Evolutionary conservation across 257 asterid species (phyloP), one percentile per base, ranked within the genome.

Genomic region (Capsicum pubescens): DNA sequence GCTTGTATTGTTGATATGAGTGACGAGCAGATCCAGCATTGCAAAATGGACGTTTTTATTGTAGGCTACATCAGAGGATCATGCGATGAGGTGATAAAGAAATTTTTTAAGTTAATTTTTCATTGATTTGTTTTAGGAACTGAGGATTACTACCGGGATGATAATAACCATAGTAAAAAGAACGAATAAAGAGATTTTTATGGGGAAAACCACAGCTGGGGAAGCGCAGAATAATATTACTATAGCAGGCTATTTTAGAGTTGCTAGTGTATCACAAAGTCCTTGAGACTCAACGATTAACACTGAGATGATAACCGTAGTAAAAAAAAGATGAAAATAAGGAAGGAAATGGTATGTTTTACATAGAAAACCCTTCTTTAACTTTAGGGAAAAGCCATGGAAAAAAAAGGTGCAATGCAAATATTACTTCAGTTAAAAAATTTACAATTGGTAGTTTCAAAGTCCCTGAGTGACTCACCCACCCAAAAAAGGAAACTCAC

Each of bases 61-160:
- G 92, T 90, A 69, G 98, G 96, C 82, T 92, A 89, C 91, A 88
- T 92, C 87, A 89, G 90, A 85, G 90, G 95, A 86, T 86, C 91
- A 48, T 42, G 54, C 54, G 21, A 44, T 80, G 86, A 67, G 94
- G 98, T 95, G 91, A 88, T 57, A 54, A 26, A 76, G 9, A 76
- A 21, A 26, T 61, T 52, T 76, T 19, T 76, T 44, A 16, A 70
- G 52, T 76, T 76, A 76, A 16, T 76, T 76, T 50, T 57, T 2
- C 9, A 52, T 46, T 76, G 44, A 48, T 55, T 72, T 72, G 6
- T 48, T 12, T 46, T 48, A 19, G 59, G 17, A 74, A 8, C 60
- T 19, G 56, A 72, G 80, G 39, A 52, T 8, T 52, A 76, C 21
- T 15, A 26, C 15, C 5, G 8, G 48, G 48, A 26, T 48, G 19